Conservation (phyloP, 2,329 filamentous ascomycete species). For the Beauveria sp. region DNA sequence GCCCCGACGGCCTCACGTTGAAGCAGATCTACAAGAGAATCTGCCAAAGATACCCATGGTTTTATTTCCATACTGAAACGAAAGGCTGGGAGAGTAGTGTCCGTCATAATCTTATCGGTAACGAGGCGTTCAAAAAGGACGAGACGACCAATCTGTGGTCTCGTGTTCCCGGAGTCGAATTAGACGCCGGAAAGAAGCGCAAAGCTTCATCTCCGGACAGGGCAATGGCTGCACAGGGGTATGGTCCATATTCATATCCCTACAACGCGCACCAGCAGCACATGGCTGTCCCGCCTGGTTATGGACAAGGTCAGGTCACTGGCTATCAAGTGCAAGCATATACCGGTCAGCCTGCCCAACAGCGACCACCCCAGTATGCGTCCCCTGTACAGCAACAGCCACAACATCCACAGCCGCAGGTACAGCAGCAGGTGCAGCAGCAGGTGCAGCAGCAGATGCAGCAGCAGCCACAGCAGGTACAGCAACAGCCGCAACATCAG, state of each 20-base stretch:
- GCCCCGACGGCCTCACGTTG: conserved; percentile 46
- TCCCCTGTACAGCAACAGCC: conserved; percentile 19
- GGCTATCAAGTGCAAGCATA: conserved; percentile 29
- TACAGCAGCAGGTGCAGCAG: not conserved
- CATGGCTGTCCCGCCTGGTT: conserved; percentile 25
- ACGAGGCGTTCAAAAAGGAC: conserved; percentile 53
- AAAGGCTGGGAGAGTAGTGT: conserved; percentile 61
- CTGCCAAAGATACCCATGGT: conserved; percentile 50
- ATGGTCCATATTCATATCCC: conserved; percentile 28
- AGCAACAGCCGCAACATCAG: conserved; percentile 16
- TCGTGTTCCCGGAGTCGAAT: conserved; percentile 48
- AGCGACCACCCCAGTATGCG: not conserved
- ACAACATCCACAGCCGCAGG: conserved; percentile 18
- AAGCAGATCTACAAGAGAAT: conserved; percentile 59
- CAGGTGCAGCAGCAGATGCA: not conserved
- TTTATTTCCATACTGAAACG: conserved; percentile 51
- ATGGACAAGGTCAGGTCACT: conserved; percentile 24
- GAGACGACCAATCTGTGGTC: conserved; percentile 50
- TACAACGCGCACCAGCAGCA: conserved; percentile 27
- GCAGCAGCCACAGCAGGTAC: not conserved
- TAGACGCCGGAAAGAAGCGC: conserved; percentile 55
- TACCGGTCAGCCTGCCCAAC: conserved; percentile 15
- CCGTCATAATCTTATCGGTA: conserved; percentile 56
- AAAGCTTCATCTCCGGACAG: conserved; percentile 47
- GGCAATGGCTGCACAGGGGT: conserved; percentile 29